These are phyloP conservation scores for Lyophyllum atratum DNA, from an alignment of 768 basidiomycete species.

Conservation along the genomic window DNA sequence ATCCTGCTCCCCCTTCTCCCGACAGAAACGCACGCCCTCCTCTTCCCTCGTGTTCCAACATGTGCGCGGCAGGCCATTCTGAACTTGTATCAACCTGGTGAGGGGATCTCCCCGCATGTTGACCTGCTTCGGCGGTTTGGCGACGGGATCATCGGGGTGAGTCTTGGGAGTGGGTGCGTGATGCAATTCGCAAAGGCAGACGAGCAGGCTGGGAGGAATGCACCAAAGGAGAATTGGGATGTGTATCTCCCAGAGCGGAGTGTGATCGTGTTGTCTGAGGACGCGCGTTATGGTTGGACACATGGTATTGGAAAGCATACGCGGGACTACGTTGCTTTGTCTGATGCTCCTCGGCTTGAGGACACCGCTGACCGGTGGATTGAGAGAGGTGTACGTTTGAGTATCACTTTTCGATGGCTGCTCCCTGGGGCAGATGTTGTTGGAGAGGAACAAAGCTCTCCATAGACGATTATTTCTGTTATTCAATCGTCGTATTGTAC, in stretches of 20 bases:
- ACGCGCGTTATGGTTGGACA: constrained; percentile 84
- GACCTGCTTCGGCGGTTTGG: constrained; percentile 84
- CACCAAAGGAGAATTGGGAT: constrained; percentile 34
- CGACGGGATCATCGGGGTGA: constrained; percentile 89
- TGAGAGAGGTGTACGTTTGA: constrained; percentile 61
- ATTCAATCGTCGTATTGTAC: background rate
- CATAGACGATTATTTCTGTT: background rate
- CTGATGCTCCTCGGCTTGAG: constrained; percentile 18
- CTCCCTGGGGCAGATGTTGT: constrained; percentile 83
- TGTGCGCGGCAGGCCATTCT: constrained; percentile 82
- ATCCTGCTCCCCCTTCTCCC: constrained; percentile 56
- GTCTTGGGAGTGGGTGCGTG: constrained; percentile 75
- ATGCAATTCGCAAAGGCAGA: constrained; percentile 66
- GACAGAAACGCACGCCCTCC: constrained; percentile 46
- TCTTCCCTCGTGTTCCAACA: constrained; percentile 56
- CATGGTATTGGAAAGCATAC: constrained; percentile 78
- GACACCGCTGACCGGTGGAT: constrained; percentile 38
- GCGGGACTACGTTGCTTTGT: constrained; percentile 58
- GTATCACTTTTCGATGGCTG: constrained; percentile 87
- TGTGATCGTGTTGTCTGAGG: constrained; percentile 74
- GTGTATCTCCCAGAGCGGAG: constrained; percentile 78
- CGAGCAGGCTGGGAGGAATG: background rate
- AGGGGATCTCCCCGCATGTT: constrained; percentile 88
- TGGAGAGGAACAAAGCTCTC: constrained; percentile 32
- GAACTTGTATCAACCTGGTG: constrained; percentile 86